Evolutionary conservation across 495 filamentous ascomycete species (phyloP).

Genomic region (Penicillium lividum): DNA sequence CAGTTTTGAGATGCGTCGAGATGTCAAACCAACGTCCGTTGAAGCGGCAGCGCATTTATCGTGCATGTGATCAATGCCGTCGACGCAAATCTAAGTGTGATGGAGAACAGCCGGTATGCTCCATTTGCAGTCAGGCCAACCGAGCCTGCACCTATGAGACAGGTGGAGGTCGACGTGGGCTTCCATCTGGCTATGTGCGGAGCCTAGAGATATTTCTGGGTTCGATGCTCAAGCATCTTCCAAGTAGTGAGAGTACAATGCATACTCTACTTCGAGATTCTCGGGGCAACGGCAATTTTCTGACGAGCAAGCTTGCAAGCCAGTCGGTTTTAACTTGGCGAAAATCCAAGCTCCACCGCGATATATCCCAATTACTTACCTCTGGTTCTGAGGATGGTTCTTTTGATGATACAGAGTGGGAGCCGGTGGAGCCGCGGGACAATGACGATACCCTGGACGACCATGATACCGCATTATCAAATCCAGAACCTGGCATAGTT

Average conservation of each 20-base stretch:
- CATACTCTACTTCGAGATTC: slow-evolving; percentile 39
- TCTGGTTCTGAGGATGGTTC: slow-evolving; percentile 11
- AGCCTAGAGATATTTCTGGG: slow-evolving; percentile 55
- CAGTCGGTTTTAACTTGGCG: slow-evolving; percentile 22
- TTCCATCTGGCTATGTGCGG: slow-evolving; percentile 65
- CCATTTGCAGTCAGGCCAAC: slow-evolving; percentile 53
- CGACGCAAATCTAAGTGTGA: slow-evolving; percentile 61
- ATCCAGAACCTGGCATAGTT: not conserved
- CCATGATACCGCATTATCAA: not conserved
- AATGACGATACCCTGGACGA: slow-evolving; percentile 10
- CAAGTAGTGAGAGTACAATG: slow-evolving; percentile 34
- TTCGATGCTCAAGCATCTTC: slow-evolving; percentile 35
- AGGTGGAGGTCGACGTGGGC: slow-evolving; percentile 61
- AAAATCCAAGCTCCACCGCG: slow-evolving; percentile 25
- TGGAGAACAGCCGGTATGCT: slow-evolving; percentile 56
- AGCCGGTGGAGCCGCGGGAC: slow-evolving; percentile 12
- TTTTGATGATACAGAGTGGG: slow-evolving; percentile 20
- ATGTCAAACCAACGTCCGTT: slow-evolving; percentile 18
- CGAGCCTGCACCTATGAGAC: slow-evolving; percentile 59
- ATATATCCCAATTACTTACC: slow-evolving; percentile 20
- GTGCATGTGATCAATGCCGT: slow-evolving; percentile 64
- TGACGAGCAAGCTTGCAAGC: slow-evolving; percentile 30
- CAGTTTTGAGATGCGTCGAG: not conserved
- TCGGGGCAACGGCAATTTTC: slow-evolving; percentile 34
- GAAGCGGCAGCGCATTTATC: slow-evolving; percentile 53